Evolutionary conservation across 148 eudicot species (phyloP), one percentile per base, ranked within the genome.

Genomic region (Arctostaphylos glauca): DNA sequence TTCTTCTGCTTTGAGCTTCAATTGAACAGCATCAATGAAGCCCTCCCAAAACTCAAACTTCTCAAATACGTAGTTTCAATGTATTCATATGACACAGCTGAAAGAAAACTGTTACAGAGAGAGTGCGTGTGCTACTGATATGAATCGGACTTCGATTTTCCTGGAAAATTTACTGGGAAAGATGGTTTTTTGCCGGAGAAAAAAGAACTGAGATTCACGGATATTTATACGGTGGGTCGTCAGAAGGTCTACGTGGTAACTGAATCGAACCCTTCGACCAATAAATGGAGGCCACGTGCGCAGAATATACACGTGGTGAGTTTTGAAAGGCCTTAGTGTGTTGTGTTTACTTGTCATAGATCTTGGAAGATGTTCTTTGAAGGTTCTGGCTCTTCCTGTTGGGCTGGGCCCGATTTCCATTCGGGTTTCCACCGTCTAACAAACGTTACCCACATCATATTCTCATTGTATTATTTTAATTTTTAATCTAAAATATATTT

Each of bases 301-400:
- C 64, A 0, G 0, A 46, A 18, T 0, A 0, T 47, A 88, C 89
- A 91, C 91, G 89, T 93, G 97, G 93, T 21, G 21, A 47, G 3
- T 3, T 78, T 0, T 84, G 76, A 86, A 67, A 75, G 84, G 90
- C 10, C 9, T 21, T 58, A 66, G 52, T 89, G 87, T 67, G 89
- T 77, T 87, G 89, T 85, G 59, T 48, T 58, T 50, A 14, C 62
- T 55, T 49, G 74, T 82, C 41, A 5, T n/a, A n/a, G 55, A 21
- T 74, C 55, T 48, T 74, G 12, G 55, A 47, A 50, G 55, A 19
- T 44, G 76, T 19, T 46, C 23, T 47, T 74, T 48, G 38, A 47
- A 48, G 31, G 53, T 47, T 73, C 38, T 15, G n/a, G 21, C 16
- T 15, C 18, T 3, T 66, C 15, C 15, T 0, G 3, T 19, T 58